Conservation (phyloP, 176 grass and related monocot species). For the Eragrostis nindensis region DNA sequence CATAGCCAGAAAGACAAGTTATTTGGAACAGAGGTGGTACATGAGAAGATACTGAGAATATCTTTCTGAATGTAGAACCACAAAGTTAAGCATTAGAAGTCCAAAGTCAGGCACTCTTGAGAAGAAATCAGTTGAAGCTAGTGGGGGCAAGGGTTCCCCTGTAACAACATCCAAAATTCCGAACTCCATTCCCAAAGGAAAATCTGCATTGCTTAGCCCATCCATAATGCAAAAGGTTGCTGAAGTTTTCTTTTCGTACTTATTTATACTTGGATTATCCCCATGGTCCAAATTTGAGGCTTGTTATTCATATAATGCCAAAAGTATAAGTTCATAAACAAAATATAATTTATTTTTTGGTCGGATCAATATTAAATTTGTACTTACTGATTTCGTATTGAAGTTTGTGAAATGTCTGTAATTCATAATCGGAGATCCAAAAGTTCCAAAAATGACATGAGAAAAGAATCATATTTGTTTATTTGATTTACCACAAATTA, state of each 20-base stretch:
- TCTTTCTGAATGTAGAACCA: slow-evolving; percentile 52
- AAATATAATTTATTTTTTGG: slow-evolving; percentile 2
- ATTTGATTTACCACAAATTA: too few species aligned
- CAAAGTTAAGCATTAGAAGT: slow-evolving; percentile 54
- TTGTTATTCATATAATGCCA: slow-evolving; percentile 22
- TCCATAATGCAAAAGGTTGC: slow-evolving; percentile 57
- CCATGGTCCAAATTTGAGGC: background rate
- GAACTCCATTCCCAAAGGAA: slow-evolving; percentile 39
- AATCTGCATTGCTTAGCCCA: slow-evolving; percentile 56
- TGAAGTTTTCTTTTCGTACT: slow-evolving; percentile 48
- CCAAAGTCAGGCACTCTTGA: slow-evolving; percentile 46
- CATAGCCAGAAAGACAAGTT: too few species aligned
- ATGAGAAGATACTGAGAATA: slow-evolving; percentile 33
- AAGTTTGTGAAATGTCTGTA: background rate
- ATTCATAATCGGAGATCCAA: background rate
- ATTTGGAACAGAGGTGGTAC: background rate
- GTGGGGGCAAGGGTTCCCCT: slow-evolving; percentile 46
- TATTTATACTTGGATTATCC: slow-evolving; percentile 42
- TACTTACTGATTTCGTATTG: slow-evolving; percentile 21
- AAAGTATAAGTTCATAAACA: slow-evolving; percentile 15
- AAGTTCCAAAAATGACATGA: too few species aligned
- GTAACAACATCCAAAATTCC: slow-evolving; percentile 39
- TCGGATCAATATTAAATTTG: slow-evolving; percentile 16
- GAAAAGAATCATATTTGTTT: too few species aligned
- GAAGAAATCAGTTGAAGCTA: slow-evolving; percentile 39